Conservation (phyloP, 805 yeast genomes). For the Tetrapisispora phaffii region DNA sequence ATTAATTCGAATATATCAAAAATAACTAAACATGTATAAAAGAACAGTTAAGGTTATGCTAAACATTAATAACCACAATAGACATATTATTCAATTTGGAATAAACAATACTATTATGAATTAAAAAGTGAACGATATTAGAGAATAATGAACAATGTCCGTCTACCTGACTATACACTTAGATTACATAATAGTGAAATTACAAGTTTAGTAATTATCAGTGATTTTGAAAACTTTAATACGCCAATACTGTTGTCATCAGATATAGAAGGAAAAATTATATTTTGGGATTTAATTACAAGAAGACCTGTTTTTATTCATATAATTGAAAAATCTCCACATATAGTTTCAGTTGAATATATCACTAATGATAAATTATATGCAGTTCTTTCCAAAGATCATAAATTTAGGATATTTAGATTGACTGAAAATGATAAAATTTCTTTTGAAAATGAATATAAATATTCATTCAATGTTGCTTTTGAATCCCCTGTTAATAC, state of each 20-base stretch:
- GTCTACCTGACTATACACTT: slow-evolving; percentile 7
- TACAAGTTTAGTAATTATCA: slow-evolving; percentile 6
- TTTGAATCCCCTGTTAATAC: slow-evolving; percentile 23
- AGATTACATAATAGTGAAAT: slow-evolving; percentile 16
- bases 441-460: neutral
- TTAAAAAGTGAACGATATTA: too few relatives aligned
- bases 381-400: slow-evolving; percentile 20
- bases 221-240: neutral
- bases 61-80: neutral
- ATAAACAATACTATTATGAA: too few relatives aligned
- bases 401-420: slow-evolving; percentile 16
- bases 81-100: too few relatives aligned
- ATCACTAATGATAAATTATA: slow-evolving; percentile 6
- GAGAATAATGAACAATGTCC: neutral
- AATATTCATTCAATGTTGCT: neutral
- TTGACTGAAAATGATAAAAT: neutral
- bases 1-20: too few relatives aligned
- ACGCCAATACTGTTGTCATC: slow-evolving; percentile 15
- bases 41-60: too few relatives aligned
- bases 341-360: slow-evolving; percentile 13
- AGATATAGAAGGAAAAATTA: slow-evolving; percentile 20
- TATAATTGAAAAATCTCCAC: slow-evolving; percentile 7
- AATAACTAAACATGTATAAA: too few relatives aligned
- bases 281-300: slow-evolving; percentile 23
- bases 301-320: slow-evolving; percentile 16